Conservation (phyloP, 2,329 filamentous ascomycete species). For the Phaeosphaeriaceae sp. region DNA sequence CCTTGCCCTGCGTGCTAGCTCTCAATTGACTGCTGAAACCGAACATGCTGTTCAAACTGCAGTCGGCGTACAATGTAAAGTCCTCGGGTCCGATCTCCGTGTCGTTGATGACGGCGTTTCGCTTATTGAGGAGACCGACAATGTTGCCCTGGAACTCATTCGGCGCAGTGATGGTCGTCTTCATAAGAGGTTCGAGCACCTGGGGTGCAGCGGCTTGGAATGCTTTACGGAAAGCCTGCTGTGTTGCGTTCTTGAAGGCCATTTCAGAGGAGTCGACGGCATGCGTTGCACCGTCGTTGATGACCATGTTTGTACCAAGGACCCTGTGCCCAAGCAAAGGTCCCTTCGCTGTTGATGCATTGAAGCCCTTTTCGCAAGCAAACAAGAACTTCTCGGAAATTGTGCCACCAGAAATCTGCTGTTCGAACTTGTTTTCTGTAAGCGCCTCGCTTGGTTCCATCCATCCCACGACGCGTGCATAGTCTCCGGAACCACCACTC, state of each 20-base stretch:
- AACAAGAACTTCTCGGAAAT: constrained; percentile 96
- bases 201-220: constrained; percentile 82
- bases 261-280: constrained; percentile 98
- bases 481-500: constrained; percentile 93
- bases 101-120: constrained; percentile 92
- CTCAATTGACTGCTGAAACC: constrained; percentile 91
- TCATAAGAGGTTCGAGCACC: constrained; percentile 96
- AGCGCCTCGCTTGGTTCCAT: constrained; percentile 83
- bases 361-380: constrained; percentile 95
- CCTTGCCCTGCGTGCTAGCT: constrained; percentile 96
- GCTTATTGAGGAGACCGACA: constrained; percentile 94
- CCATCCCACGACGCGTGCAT: constrained; percentile 87
- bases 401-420: constrained; percentile 84
- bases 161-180: constrained; percentile 93
- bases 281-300: constrained; percentile 96
- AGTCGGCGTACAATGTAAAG: constrained; percentile 91
- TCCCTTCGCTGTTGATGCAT: constrained; percentile 80
- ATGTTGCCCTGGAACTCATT: constrained; percentile 98
- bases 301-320: constrained; percentile 85
- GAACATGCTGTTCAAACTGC: constrained; percentile 96
- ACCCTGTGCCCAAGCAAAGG: constrained; percentile 93
- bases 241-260: constrained; percentile 92
- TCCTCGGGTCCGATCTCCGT: constrained; percentile 94
- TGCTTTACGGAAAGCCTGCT: constrained; percentile 95
- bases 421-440: constrained; percentile 81